Evolutionary conservation across 106 monocot genomes (phyloP).

Genomic region (Vanilla planifolia): DNA sequence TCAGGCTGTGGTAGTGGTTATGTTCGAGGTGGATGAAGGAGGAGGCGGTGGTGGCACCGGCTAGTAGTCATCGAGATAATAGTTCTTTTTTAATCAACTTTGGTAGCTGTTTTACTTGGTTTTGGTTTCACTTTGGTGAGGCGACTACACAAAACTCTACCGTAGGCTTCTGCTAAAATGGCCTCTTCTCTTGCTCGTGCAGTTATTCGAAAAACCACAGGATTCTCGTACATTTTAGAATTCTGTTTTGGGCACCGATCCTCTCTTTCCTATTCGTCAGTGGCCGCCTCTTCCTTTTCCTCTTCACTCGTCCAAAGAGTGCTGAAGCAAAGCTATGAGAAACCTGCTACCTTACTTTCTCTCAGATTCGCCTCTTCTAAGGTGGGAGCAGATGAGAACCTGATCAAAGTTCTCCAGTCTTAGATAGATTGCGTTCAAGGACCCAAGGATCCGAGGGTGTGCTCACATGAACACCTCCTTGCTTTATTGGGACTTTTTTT

Average conservation of each 20-base stretch:
- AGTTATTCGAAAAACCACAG: constrained; percentile 20
- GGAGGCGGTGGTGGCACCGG: no score
- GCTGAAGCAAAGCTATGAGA: not conserved
- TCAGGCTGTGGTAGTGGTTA: no score
- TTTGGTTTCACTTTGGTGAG: no score
- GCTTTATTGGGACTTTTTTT: no score
- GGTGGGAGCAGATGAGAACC: constrained; percentile 29
- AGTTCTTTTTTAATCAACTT: no score
- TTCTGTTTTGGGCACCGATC: not conserved
- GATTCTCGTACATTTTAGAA: not conserved
- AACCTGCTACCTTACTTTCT: not conserved
- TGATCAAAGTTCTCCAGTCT: constrained; percentile 32
- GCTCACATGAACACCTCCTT: not conserved
- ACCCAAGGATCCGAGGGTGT: constrained; percentile 14
- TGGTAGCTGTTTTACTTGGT: no score
- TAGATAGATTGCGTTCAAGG: constrained; percentile 30
- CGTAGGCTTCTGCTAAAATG: no score
- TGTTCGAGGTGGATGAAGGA: no score
- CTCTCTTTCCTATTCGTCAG: constrained; percentile 4
- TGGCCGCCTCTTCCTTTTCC: constrained; percentile 2
- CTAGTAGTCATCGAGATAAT: no score
- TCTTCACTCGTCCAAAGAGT: constrained; percentile 9
- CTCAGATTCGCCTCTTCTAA: constrained; percentile 24
- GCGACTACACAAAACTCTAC: no score
- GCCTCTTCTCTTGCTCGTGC: constrained; percentile 13